Base-by-base conservation (phyloP, 2,329 filamentous ascomycete genomes). In the Nothophoma quercina region DNA sequence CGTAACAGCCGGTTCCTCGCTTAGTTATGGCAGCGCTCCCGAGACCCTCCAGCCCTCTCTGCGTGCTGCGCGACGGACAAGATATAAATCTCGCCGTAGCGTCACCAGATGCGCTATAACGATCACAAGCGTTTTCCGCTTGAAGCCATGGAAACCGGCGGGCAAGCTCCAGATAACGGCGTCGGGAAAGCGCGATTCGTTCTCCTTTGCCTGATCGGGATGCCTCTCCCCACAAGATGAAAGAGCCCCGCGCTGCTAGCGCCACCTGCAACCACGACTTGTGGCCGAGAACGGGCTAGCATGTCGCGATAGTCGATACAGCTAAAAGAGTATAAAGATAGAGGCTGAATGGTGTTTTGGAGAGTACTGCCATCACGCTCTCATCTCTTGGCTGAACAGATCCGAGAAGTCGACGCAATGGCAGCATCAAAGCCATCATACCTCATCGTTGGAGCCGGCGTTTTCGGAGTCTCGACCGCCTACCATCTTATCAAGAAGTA, bases 401-500 rank as follows among this genome's bases (percentile, higher is more conserved):
- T 38, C 13, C 52, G 55, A 56, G 52, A 57, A 41, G 23, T 56
- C 50, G 45, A 59, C 48, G 59, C 59, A 54, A 71, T 70, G 67
- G 56, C 67, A 47, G 51, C 65, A n/a, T 49, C 51, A 56, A 67
- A 64, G 43, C 62, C 64, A 15, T 70, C 68, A 23, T 70, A 70
- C 28, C 62, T 71, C 34, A 72, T 74, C 40, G 63, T 74, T 35
- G 72, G 72, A 50, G 70, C 71, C 7, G 72, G 72, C 25, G 67
- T 73, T 28, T 74, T 74, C 51, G 72, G 72, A 44, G 65, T 76
- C 30, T 69, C 72, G 6, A 73, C 75, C 16, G 70, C 76, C 26
- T 74, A 71, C 57, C 68, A 75, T 32, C 67, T 76, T 12, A 73
- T 73, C 55, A 65, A 72, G 46, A 75, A 75, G 54, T 76, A 77